Base-by-base conservation (phyloP, 164 flowering plant genomes). In the Piper betle region DNA sequence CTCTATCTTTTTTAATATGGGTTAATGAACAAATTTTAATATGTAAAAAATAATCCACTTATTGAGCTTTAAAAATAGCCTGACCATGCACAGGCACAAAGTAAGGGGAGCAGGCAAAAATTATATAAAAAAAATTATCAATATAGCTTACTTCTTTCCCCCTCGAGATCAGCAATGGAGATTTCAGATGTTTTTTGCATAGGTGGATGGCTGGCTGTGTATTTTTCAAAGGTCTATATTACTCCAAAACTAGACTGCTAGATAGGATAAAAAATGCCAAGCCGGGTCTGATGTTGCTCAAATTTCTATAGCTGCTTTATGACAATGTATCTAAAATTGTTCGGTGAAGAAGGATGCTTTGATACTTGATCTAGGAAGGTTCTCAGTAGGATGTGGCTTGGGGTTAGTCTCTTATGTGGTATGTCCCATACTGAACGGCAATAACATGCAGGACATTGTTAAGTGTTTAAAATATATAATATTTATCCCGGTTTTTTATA, bases 401-500 rank as follows among this genome's bases (percentile, higher is more conserved):
- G 85, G 85, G 10, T 54, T 86, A 43, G 68, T 75, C 50, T 78
- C 85, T 61, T 87, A 77, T 66, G 83, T 74, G 86, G 93, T 86
- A 74, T 41, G 56, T 16, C 8, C 50, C 12, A 43, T 43, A 43
- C 50, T 43, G 12, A 43, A 1, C 8, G 8, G 8, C 12, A 15
- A 3, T 43, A 43, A 43, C 12, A 3, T 10, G 12, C n/a, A n/a
- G n/a, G n/a, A n/a, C n/a, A n/a, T n/a, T n/a, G n/a, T n/a, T n/a
- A n/a, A n/a, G n/a, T n/a, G n/a, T n/a, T n/a, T n/a, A n/a, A n/a
- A n/a, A n/a, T n/a, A n/a, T n/a, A n/a, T n/a, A n/a, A n/a, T n/a
- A n/a, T n/a, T n/a, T n/a, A n/a, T n/a, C n/a, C n/a, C n/a, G n/a
- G n/a, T n/a, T n/a, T n/a, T n/a, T n/a, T n/a, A n/a, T n/a, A n/a